phyloP scores from a whole-genome alignment of 208 protist genomes.

The Leishmania major region DNA sequence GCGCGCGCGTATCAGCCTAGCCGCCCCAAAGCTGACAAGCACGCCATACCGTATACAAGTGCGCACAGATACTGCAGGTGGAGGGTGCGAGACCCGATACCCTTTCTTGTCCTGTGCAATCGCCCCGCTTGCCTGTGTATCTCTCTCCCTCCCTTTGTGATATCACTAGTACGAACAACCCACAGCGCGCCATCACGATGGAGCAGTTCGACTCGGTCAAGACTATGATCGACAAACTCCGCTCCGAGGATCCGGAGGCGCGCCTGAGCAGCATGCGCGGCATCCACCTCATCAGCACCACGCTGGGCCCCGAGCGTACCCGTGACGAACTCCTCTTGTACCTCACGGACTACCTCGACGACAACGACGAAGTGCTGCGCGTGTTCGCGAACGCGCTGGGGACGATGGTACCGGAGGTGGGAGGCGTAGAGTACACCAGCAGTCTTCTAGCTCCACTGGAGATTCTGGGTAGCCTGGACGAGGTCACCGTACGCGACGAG shows the following conservation, averaged over 20 bases:
- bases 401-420: constrained; percentile 97
- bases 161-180: constrained; percentile 12
- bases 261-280: constrained; percentile 97
- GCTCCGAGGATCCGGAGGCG: constrained; percentile 95
- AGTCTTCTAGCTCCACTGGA: constrained; percentile 95
- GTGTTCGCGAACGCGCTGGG: constrained; percentile 97
- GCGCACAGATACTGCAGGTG: background rate
- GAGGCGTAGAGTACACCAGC: constrained; percentile 90
- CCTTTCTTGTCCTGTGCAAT: background rate
- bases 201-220: constrained; percentile 95
- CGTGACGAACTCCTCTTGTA: constrained; percentile 97
- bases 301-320: constrained; percentile 96
- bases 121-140: background rate
- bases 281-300: constrained; percentile 96
- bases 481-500: constrained; percentile 98
- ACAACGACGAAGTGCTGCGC: constrained; percentile 99
- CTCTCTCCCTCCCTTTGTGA: background rate
- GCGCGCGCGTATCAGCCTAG: background rate
- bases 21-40: background rate
- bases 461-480: constrained; percentile 96
- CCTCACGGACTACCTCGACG: constrained; percentile 97
- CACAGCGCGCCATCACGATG: constrained; percentile 29
- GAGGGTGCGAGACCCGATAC: background rate
- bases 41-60: background rate
- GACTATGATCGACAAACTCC: constrained; percentile 97